Conservation (phyloP, 345 rosid genomes). For the Citrus sinensis region DVS_A1.0 CM039164.1:2817501-2818000, state of each 20-base stretch:
- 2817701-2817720: slow-evolving; percentile 89
- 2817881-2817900: slow-evolving; percentile 97
- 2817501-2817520: slow-evolving; percentile 53
- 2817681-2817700: slow-evolving; percentile 88
- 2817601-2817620: slow-evolving; percentile 73
- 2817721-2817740: slow-evolving; percentile 78
- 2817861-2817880: slow-evolving; percentile 93
- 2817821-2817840: slow-evolving; percentile 97
- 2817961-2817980: slow-evolving; percentile 72
- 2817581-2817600: slow-evolving; percentile 58
- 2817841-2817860: slow-evolving; percentile 90
- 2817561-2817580: slow-evolving; percentile 27
- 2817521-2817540: slow-evolving; percentile 39
- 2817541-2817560: slow-evolving; percentile 39
- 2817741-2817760: slow-evolving; percentile 76
- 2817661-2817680: slow-evolving; percentile 94
- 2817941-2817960: slow-evolving; percentile 67
- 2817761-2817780: slow-evolving; percentile 50
- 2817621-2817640: slow-evolving; percentile 75
- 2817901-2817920: slow-evolving; percentile 95
- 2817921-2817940: slow-evolving; percentile 92
- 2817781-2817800: slow-evolving; percentile 86
- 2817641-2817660: slow-evolving; percentile 81
- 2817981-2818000: slow-evolving; percentile 75
- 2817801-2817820: slow-evolving; percentile 86